Percentiles rank a stretch among this genome's conserved stretches.
Conservation (phyloP, 345 rosid species). For the Combretum micranthum region DNA sequence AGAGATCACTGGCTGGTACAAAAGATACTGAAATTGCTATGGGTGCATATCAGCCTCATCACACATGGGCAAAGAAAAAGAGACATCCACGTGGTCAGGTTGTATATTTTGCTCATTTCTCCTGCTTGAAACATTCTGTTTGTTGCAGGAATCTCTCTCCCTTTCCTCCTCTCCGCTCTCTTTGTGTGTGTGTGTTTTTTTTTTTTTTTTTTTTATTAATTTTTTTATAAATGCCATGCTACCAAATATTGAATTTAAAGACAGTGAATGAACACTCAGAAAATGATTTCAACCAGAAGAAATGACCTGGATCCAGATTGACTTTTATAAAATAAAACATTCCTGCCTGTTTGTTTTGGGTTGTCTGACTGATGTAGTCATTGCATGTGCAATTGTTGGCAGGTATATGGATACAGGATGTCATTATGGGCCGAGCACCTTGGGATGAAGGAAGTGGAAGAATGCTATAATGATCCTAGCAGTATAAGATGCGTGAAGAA, state of each 20-base stretch:
- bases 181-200: too few species aligned
- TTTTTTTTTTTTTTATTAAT: too few species aligned
- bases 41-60: conserved; percentile 95
- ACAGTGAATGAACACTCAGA: neutral
- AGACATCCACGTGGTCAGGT: conserved; percentile 85
- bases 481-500: conserved; percentile 49
- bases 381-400: neutral
- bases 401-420: conserved; percentile 91
- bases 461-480: conserved; percentile 38
- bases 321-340: neutral
- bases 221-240: too few species aligned
- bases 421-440: conserved; percentile 95
- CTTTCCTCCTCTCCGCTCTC: neutral
- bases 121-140: neutral
- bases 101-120: conserved; percentile 10
- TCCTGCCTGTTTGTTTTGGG: too few species aligned
- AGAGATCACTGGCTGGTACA: conserved; percentile 95
- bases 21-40: conserved; percentile 91
- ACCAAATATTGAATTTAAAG: neutral
- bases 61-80: conserved; percentile 50
- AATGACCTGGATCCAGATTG: too few species aligned
- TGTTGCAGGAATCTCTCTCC: too few species aligned
- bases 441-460: conserved; percentile 32
- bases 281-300: neutral
- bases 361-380: too few species aligned